Evolutionary conservation across 2,329 filamentous ascomycete genomes (phyloP), one percentile per base, ranked within the genome.

Genomic region (Rhynchosporium agropyri): DNA sequence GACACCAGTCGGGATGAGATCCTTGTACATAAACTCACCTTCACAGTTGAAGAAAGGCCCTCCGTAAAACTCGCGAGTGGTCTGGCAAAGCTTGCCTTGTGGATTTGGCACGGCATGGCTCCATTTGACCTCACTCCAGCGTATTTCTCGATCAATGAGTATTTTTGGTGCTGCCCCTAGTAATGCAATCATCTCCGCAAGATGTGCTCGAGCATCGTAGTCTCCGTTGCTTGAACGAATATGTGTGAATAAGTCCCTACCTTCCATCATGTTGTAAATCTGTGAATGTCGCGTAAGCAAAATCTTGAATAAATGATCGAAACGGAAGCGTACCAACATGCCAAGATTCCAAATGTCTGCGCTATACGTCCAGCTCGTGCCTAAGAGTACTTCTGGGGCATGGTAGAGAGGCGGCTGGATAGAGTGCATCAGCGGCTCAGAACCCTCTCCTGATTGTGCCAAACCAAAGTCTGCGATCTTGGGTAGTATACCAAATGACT

Each of bases 281-380:
- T 67, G 38, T 51, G 56, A 53, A 43, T 20, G 8, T 53, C 31
- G 36, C n/a, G 29, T 61, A 59, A 61, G 54, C 93, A 71, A 97
- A 97, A 12, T 92, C 88, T 92, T 97, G 73, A 13, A 63, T 60
- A 56, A n/a, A 46, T 60, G 28, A 51, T 56, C 20, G 20, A 20
- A 20, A 20, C 28, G 29, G 58, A 63, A 33, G 74, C 86, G 71
- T 82, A 97, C 94, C 93, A 98, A 97, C 69, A 90, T 90, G 59
- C 94, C 92, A 92, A 98, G 97, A 77, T 94, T 97, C 94, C 94
- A 98, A 6, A 97, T 90, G 77, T 98, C 94, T 1, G 94, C 97
- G 74, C 93, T 97, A 26, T 94, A 94, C 68, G 93, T 93, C 94
- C 94, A 98, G 80, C 97, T 97, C 2, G 91, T 87, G 40, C 94